These are phyloP conservation scores for Penicillium taxi DNA, from an alignment of 495 filamentous ascomycete species.

Conservation along the genomic window DNA sequence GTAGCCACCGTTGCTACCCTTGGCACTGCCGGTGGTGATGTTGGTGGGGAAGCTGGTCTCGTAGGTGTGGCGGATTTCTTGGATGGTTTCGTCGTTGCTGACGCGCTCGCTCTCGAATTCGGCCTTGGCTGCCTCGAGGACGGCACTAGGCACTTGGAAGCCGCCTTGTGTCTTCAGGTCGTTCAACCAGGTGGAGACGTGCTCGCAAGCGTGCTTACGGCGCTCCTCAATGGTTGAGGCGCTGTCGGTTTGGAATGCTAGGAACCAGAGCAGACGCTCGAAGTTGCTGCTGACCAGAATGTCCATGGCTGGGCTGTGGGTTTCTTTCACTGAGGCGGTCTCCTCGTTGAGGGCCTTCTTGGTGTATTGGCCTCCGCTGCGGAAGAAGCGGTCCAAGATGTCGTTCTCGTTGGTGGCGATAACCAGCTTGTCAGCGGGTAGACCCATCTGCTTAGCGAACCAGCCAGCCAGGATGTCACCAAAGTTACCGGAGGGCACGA, in stretches of 20 bases:
- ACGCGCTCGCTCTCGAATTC: constrained; percentile 81
- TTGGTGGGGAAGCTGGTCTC: constrained; percentile 29
- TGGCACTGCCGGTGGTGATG: constrained; percentile 22
- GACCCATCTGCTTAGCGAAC: constrained; percentile 84
- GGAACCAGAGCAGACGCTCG: constrained; percentile 91
- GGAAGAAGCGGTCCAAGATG: constrained; percentile 73
- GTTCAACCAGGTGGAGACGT: constrained; percentile 63
- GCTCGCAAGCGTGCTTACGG: constrained; percentile 41
- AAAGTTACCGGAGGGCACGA: constrained; percentile 91
- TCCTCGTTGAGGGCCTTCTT: constrained; percentile 37
- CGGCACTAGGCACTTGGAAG: constrained; percentile 62
- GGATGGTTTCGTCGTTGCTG: constrained; percentile 66
- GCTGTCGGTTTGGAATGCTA: constrained; percentile 56
- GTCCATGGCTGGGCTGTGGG: constrained; percentile 89
- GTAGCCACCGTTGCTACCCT: constrained; percentile 45
- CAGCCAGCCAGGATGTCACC: constrained; percentile 93
- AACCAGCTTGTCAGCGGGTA: constrained; percentile 74
- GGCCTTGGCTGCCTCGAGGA: constrained; percentile 54
- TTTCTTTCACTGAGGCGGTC: constrained; percentile 53
- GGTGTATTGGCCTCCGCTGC: constrained; percentile 74
- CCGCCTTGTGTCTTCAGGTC: constrained; percentile 69
- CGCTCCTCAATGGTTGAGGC: constrained; percentile 21
- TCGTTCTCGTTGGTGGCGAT: constrained; percentile 92
- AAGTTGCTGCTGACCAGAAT: constrained; percentile 94
- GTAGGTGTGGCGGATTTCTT: constrained; percentile 64